Evolutionary conservation across 2,329 filamentous ascomycete genomes (phyloP).

Genomic region (Knufia fluminis): DNA sequence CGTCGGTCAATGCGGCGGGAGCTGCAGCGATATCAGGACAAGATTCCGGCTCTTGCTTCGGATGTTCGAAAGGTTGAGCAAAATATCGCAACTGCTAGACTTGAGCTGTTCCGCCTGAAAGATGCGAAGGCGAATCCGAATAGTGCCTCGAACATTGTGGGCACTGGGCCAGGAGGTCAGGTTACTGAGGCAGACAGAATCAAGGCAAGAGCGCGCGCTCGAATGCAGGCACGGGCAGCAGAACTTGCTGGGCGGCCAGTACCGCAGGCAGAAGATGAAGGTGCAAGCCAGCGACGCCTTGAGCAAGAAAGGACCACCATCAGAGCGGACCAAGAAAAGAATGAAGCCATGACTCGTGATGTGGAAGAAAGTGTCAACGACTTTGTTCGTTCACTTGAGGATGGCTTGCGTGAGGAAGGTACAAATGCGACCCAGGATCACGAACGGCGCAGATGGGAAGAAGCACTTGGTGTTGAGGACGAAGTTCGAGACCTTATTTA

Average conservation of each 20-base stretch:
- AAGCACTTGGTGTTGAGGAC: slow-evolving; percentile 90
- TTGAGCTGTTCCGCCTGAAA: slow-evolving; percentile 86
- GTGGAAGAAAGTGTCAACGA: slow-evolving; percentile 93
- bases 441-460: slow-evolving; percentile 89
- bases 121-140: slow-evolving; percentile 87
- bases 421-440: slow-evolving; percentile 73
- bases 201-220: slow-evolving; percentile 89
- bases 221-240: slow-evolving; percentile 97
- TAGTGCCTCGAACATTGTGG: slow-evolving; percentile 71
- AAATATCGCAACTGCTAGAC: slow-evolving; percentile 78
- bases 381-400: slow-evolving; percentile 75
- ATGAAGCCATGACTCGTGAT: slow-evolving; percentile 92
- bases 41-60: slow-evolving; percentile 82
- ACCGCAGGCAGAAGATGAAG: slow-evolving; percentile 60
- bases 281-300: slow-evolving; percentile 70
- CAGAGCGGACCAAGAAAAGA: slow-evolving; percentile 78
- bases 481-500: slow-evolving; percentile 97
- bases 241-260: slow-evolving; percentile 79
- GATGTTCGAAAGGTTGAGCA: slow-evolving; percentile 85
- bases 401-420: slow-evolving; percentile 72
- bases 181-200: slow-evolving; percentile 90
- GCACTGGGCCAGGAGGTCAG: slow-evolving; percentile 80
- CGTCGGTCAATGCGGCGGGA: slow-evolving; percentile 77
- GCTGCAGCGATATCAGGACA: slow-evolving; percentile 78
- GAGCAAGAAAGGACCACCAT: slow-evolving; percentile 80